These are phyloP conservation scores for Aspergillus cristatus DNA, from an alignment of 495 filamentous ascomycete species.

Conservation along the genomic window DNA sequence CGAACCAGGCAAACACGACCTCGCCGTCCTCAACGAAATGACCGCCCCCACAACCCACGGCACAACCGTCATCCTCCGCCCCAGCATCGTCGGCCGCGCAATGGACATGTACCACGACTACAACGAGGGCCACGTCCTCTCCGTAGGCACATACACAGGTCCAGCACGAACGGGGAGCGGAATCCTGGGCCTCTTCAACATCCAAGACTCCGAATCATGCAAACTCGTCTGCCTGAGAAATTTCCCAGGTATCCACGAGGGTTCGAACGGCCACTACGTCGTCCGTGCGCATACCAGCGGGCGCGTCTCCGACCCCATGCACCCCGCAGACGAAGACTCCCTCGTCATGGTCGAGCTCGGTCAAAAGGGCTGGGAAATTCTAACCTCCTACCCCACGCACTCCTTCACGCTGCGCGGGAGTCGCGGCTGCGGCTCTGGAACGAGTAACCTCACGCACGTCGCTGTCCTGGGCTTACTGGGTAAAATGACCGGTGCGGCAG, in stretches of 20 bases:
- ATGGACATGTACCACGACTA: slow-evolving; percentile 67
- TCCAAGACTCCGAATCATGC: slow-evolving; percentile 47
- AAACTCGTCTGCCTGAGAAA: slow-evolving; percentile 55
- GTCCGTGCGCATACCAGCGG: slow-evolving; percentile 66
- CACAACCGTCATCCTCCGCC: slow-evolving; percentile 67
- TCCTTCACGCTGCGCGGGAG: slow-evolving; percentile 37
- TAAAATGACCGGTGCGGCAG: slow-evolving; percentile 86
- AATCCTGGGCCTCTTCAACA: slow-evolving; percentile 80
- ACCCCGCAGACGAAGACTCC: slow-evolving; percentile 23
- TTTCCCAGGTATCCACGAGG: slow-evolving; percentile 58
- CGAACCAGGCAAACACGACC: slow-evolving; percentile 67
- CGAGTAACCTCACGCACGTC: slow-evolving; percentile 27
- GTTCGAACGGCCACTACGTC: slow-evolving; percentile 45
- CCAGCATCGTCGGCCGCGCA: slow-evolving; percentile 58
- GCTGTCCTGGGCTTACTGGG: slow-evolving; percentile 73
- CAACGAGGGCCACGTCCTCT: slow-evolving; percentile 60
- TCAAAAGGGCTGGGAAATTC: slow-evolving; percentile 67
- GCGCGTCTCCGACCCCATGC: slow-evolving; percentile 43
- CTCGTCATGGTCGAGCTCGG: slow-evolving; percentile 52
- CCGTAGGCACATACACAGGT: slow-evolving; percentile 66
- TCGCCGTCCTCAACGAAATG: slow-evolving; percentile 68
- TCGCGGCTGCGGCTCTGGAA: slow-evolving; percentile 1
- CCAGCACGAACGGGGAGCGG: slow-evolving; percentile 57
- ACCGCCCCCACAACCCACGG: slow-evolving; percentile 56
- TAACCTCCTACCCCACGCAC: slow-evolving; percentile 60